Evolutionary conservation across 2,329 filamentous ascomycete species (phyloP).

Genomic region (Phaeoacremonium minimum): DNA sequence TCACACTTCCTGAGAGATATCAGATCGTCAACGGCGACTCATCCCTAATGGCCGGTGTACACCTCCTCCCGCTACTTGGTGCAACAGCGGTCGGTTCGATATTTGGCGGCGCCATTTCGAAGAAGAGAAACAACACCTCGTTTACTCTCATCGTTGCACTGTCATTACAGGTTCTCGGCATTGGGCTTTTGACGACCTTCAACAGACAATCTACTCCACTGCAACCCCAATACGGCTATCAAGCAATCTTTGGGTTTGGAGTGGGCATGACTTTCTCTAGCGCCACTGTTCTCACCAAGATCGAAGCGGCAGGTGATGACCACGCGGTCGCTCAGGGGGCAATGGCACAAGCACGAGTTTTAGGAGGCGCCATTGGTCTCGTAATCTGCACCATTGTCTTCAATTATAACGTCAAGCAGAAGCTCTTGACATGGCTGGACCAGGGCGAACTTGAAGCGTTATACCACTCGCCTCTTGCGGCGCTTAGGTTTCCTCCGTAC

Average conservation of each 20-base stretch:
- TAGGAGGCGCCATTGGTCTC: slow-evolving; percentile 57
- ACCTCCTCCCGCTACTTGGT: slow-evolving; percentile 54
- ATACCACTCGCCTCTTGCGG: slow-evolving; percentile 37
- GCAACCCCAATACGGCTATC: slow-evolving; percentile 46
- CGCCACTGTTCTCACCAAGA: slow-evolving; percentile 52
- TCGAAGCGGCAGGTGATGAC: slow-evolving; percentile 43
- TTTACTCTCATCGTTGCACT: slow-evolving; percentile 44
- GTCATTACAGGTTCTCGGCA: slow-evolving; percentile 46
- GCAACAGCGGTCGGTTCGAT: slow-evolving; percentile 54
- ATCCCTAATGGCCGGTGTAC: slow-evolving; percentile 49
- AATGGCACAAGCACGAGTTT: slow-evolving; percentile 54
- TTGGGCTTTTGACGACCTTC: slow-evolving; percentile 44
- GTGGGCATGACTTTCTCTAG: slow-evolving; percentile 55
- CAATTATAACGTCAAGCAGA: slow-evolving; percentile 37
- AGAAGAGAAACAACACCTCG: slow-evolving; percentile 48
- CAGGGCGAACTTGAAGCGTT: slow-evolving; percentile 32
- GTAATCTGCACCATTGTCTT: slow-evolving; percentile 56
- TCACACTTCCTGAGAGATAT: slow-evolving; percentile 55
- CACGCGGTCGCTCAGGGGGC: slow-evolving; percentile 56
- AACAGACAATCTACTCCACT: slow-evolving; percentile 21
- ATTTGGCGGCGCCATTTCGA: slow-evolving; percentile 47
- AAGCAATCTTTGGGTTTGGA: slow-evolving; percentile 53
- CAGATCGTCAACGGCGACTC: slow-evolving; percentile 53
- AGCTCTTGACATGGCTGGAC: slow-evolving; percentile 20
- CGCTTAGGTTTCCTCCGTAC: slow-evolving; percentile 25